A percentile compares a stretch with the other conserved stretches of the same genome.
phyloP scores from a whole-genome alignment of 495 filamentous ascomycete species.

The Hypomontagnella monticulosa region DNA sequence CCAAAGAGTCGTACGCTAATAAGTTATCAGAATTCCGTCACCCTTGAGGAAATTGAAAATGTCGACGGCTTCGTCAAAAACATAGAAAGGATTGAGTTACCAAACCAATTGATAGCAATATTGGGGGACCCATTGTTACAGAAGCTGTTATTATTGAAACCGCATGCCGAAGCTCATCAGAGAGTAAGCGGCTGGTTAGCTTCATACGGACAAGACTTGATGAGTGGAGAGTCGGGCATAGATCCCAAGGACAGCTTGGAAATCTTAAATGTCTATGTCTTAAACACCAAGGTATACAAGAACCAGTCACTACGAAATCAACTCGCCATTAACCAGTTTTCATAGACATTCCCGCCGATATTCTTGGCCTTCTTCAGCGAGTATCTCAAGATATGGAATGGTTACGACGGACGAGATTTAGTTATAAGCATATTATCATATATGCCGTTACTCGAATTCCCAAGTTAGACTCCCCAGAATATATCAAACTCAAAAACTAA shows the following conservation, averaged over 20 bases:
- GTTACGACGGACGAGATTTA: constrained; percentile 63
- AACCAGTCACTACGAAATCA: not conserved
- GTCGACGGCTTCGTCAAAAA: constrained; percentile 77
- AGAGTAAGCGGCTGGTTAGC: constrained; percentile 74
- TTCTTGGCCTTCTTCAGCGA: constrained; percentile 69
- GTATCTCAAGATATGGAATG: constrained; percentile 76
- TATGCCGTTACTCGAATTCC: constrained; percentile 67
- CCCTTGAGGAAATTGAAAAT: constrained; percentile 81
- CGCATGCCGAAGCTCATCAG: constrained; percentile 63
- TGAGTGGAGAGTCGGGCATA: constrained; percentile 60
- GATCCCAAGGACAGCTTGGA: constrained; percentile 66
- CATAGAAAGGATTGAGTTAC: constrained; percentile 81
- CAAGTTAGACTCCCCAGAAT: constrained; percentile 50
- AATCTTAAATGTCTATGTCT: constrained; percentile 66
- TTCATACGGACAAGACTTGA: constrained; percentile 67
- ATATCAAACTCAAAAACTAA: constrained; percentile 7
- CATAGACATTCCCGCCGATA: constrained; percentile 68
- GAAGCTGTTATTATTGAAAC: constrained; percentile 73
- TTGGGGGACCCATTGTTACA: constrained; percentile 81
- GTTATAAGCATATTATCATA: constrained; percentile 74
- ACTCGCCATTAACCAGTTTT: not conserved
- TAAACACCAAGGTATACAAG: constrained; percentile 68
- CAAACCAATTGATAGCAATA: constrained; percentile 81
- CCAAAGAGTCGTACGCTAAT: constrained; percentile 15
- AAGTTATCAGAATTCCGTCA: constrained; percentile 63